Conservation (phyloP, 768 basidiomycete genomes). For the Mycena crocata region DNA sequence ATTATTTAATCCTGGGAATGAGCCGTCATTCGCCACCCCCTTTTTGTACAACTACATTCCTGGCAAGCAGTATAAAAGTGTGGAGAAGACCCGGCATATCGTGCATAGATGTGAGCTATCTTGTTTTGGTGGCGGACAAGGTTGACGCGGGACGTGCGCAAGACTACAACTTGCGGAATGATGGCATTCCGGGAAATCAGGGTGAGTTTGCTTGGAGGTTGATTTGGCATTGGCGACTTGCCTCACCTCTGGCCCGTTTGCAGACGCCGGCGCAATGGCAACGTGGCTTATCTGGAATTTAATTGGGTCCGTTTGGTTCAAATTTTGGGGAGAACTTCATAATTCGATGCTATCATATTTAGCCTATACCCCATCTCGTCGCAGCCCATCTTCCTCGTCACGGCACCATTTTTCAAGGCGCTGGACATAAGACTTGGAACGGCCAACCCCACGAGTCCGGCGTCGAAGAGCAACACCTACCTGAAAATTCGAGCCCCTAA, state of each 20-base stretch:
- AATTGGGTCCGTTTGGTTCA: no score
- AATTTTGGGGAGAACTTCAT: no score
- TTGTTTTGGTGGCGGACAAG: not conserved
- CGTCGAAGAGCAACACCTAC: slow-evolving; percentile 7
- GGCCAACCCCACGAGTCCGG: not conserved
- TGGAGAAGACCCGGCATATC: slow-evolving; percentile 4
- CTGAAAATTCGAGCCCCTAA: slow-evolving; percentile 12
- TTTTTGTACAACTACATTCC: slow-evolving; percentile 13
- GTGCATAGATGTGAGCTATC: not conserved
- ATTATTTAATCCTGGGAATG: slow-evolving; percentile 11
- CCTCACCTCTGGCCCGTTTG: not conserved
- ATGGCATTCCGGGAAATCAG: slow-evolving; percentile 11
- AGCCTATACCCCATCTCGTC: slow-evolving; percentile 12
- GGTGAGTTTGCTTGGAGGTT: not conserved
- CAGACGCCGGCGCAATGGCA: slow-evolving; percentile 12
- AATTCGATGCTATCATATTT: not conserved
- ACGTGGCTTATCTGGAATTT: slow-evolving; percentile 15
- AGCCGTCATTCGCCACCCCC: not conserved
- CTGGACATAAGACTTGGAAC: slow-evolving; percentile 8
- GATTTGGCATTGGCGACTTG: not conserved
- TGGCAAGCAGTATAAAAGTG: slow-evolving; percentile 12
- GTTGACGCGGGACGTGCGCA: not conserved
- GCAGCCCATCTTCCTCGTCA: slow-evolving; percentile 11
- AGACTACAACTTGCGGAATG: slow-evolving; percentile 9
- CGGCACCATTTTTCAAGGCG: slow-evolving; percentile 11